Evolutionary conservation across 2,329 filamentous ascomycete species (phyloP), one percentile per base, ranked within the genome.

Genomic region (Calonectria multiphialidica): DNA sequence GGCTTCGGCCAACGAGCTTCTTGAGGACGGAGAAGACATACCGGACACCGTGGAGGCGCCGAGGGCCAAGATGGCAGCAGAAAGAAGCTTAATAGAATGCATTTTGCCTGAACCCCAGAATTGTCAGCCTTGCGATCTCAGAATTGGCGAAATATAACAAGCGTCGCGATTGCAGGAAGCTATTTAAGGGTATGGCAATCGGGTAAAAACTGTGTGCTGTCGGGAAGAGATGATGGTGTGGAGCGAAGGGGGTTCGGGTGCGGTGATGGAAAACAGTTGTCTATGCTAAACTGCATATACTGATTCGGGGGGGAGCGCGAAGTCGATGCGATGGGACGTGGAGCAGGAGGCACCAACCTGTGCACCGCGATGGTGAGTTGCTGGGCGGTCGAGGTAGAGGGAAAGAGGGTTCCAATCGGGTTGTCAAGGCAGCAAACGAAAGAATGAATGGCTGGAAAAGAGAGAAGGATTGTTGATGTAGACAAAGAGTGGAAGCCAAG

Each of bases 1-100:
- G 16, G 15, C 21, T 25, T 6, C 25, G 2, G 1, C 9, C 10
- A 5, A 16, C 2, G 23, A 6, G 30, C 25, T 21, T 4, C 12
- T 15, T 9, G n/a, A 21, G 25, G 15, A 10, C 6, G 10, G 15
- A 12, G 30, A 25, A 3, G 28, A 79, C 86, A 75, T 81, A 88
- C 87, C 87, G 66, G 86, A 85, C 40, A 82, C 85, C 61, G 87
- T 77, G 74, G 83, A 78, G 63, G 81, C 79, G 66, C 83, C 80
- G 59, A 88, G 71, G 63, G 86, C 87, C 84, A 85, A 80, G 70
- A 85, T 78, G 80, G 86, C 87, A 74, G 87, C 87, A 75, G 87
- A 83, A 68, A 88, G 79, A 73, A 88, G 68, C 78, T 85, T 83
- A 80, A 84, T 81, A 79, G 82, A 85, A 82, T 83, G 84, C 87